phyloP scores from a whole-genome alignment of 106 monocot species.

The Alisma plantagoaquatica region DNA sequence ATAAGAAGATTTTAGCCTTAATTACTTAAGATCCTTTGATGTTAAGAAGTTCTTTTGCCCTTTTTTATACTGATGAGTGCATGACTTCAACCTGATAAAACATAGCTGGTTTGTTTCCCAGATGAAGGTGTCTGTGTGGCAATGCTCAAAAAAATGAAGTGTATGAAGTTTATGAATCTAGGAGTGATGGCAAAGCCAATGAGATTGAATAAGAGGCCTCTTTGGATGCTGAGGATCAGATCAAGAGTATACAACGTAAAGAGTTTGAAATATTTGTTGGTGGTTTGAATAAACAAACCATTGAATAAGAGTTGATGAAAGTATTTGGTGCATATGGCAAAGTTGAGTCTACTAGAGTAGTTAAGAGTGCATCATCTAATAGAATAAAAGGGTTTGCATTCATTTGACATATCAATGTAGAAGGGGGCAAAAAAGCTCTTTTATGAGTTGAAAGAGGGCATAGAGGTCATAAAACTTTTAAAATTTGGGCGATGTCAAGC shows the following conservation, averaged over 20 bases:
- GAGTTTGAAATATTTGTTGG: constrained; percentile 48
- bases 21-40: too few species aligned
- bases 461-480: constrained; percentile 39
- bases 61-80: too few species aligned
- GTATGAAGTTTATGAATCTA: too few species aligned
- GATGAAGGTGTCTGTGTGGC: too few species aligned
- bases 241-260: constrained; percentile 21
- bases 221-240: constrained; percentile 7
- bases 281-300: constrained; percentile 38
- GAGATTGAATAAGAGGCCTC: constrained; percentile 18
- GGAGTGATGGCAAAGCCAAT: constrained; percentile 10
- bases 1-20: too few species aligned
- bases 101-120: neutral
- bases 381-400: constrained; percentile 70
- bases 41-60: too few species aligned
- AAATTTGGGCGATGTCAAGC: too few species aligned
- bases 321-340: constrained; percentile 53
- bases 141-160: too few species aligned
- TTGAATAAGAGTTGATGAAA: constrained; percentile 48
- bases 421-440: constrained; percentile 48
- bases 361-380: constrained; percentile 28
- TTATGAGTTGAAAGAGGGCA: constrained; percentile 49
- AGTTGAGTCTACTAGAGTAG: constrained; percentile 43
- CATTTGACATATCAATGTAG: constrained; percentile 28
- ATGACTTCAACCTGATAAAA: neutral